Evolutionary conservation across 805 yeast species (phyloP), one percentile per base, ranked within the genome.

Genomic region (Saccharomycodes ludwigii): DNA sequence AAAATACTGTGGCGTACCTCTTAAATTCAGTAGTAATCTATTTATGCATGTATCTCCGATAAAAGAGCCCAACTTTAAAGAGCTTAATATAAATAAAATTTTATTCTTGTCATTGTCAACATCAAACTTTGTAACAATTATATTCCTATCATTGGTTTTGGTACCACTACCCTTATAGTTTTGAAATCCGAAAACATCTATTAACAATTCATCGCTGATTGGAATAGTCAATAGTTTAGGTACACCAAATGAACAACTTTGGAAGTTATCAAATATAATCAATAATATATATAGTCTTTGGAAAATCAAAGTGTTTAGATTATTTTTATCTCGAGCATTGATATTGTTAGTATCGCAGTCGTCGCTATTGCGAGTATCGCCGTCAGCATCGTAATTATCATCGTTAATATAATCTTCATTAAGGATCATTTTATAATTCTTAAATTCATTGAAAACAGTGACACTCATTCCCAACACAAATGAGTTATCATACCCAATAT

Each of bases 401-500:
- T 24, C 35, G n/a, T 36, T 34, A 12, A 24, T 10, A 12, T 33
- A 18, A 23, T 21, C 7, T 21, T 25, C 9, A 21, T 10, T 29
- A 16, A 6, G 40, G 38, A 29, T 40, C 33, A 30, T 37, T 46
- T 45, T 66, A 45, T 46, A 60, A 6, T 76, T 51, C 39, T 65
- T 65, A 50, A 72, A 66, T 42, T 75, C 83, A 46, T 71, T 71
- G 44, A 75, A 68, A 10, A 73, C 60, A 2, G 74, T 55, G 10
- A 66, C 60, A 2, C 77, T 59, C 35, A 66, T 56, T 3, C 73
- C 63, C 18, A 78, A 58, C 1, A 76, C 74, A 24, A 73, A 54
- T 5, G 80, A 69, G 43, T 69, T 73, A 21, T 65, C 61, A 32
- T 68, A 71, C 0, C 86, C 85, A 16, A 73, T 66, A 24, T 75